Evolutionary conservation across 2,329 filamentous ascomycete species (phyloP).

Genomic region (Paracoccidioides lutzii): DNA sequence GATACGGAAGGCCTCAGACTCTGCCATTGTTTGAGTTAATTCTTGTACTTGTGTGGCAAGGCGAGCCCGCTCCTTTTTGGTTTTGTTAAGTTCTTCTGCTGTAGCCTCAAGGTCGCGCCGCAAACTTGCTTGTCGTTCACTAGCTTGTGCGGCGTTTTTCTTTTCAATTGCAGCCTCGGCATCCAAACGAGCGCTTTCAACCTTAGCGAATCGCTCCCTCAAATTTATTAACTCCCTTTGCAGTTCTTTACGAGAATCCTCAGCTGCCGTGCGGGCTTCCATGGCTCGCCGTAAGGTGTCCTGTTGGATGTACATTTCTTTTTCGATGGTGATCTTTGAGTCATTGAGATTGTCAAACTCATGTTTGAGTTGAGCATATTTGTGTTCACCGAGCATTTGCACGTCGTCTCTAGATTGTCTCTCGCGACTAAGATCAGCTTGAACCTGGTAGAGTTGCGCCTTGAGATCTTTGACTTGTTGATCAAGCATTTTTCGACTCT

Average conservation of each 20-base stretch:
- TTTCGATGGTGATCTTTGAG: constrained; percentile 93
- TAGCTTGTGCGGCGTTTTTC: constrained; percentile 61
- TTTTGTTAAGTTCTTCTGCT: constrained; percentile 60
- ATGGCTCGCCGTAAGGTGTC: constrained; percentile 77
- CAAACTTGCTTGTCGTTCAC: constrained; percentile 66
- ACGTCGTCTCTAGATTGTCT: constrained; percentile 91
- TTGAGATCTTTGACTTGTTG: constrained; percentile 81
- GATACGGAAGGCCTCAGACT: constrained; percentile 77
- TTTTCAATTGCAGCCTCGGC: constrained; percentile 72
- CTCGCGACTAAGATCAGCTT: constrained; percentile 81
- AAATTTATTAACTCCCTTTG: constrained; percentile 73
- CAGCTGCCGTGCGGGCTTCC: constrained; percentile 65
- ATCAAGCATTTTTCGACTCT: constrained; percentile 72
- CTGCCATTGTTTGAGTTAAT: constrained; percentile 73
- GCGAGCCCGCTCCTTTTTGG: constrained; percentile 65
- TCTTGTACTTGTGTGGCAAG: constrained; percentile 71
- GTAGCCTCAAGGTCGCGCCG: constrained; percentile 70
- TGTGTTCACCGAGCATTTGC: constrained; percentile 78
- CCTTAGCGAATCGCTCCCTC: constrained; percentile 67
- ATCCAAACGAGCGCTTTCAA: constrained; percentile 73
- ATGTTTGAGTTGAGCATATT: constrained; percentile 65
- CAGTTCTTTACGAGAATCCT: constrained; percentile 79
- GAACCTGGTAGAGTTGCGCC: constrained; percentile 66
- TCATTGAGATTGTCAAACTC: constrained; percentile 82
- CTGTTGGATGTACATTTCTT: constrained; percentile 91